A percentile compares a stretch with the other conserved stretches of the same genome.
Conservation (phyloP, 2,329 filamentous ascomycete genomes). For the Tolypocladium nubicola region DNA sequence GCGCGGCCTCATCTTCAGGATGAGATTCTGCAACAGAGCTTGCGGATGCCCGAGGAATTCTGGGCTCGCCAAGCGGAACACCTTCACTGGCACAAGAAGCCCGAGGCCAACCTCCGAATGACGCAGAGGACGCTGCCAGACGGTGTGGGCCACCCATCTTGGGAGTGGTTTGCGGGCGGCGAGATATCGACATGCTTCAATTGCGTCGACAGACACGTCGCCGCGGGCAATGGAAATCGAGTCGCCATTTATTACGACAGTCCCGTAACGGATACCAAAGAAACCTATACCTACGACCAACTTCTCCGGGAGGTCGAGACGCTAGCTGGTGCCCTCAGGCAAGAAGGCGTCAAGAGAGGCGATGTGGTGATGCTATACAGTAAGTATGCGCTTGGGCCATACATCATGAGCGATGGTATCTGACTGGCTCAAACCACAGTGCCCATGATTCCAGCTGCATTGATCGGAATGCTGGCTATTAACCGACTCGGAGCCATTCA, state of each 20-base stretch:
- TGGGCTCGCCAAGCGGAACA: constrained; percentile 66
- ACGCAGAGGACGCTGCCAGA: constrained; percentile 50
- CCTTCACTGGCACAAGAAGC: constrained; percentile 72
- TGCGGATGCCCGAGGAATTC: constrained; percentile 58
- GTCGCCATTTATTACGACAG: constrained; percentile 82
- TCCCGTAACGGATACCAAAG: constrained; percentile 65
- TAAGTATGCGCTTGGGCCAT: constrained; percentile 24
- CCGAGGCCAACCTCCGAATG: constrained; percentile 48
- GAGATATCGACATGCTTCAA: constrained; percentile 90
- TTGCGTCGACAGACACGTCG: constrained; percentile 82
- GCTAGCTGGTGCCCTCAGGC: constrained; percentile 68
- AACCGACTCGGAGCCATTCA: constrained; percentile 79
- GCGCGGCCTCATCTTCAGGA: constrained; percentile 29
- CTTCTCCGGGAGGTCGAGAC: constrained; percentile 71
- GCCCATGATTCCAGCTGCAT: constrained; percentile 87
- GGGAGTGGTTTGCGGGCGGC: constrained; percentile 85
- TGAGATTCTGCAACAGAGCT: constrained; percentile 42
- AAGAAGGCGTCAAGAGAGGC: constrained; percentile 72
- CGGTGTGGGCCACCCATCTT: constrained; percentile 59
- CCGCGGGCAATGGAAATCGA: constrained; percentile 58
- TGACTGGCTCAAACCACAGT: constrained; percentile 34
- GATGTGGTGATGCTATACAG: constrained; percentile 88
- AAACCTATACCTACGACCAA: constrained; percentile 62
- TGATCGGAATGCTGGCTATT: constrained; percentile 75
- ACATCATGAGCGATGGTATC: no score